phyloP scores from a whole-genome alignment of 177 flowering plant species.

The Telopea speciosissima region DNA sequence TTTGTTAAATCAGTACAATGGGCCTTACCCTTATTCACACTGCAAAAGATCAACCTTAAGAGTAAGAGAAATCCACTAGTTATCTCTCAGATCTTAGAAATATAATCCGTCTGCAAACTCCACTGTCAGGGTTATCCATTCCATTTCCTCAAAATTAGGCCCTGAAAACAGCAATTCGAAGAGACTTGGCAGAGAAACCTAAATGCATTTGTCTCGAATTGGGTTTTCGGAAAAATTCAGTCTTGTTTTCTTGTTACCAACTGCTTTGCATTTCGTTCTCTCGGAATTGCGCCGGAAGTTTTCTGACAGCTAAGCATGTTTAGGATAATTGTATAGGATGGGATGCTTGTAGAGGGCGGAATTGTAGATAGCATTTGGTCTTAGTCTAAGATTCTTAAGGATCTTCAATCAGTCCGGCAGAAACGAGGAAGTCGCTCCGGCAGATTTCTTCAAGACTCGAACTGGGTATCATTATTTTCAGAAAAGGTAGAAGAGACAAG shows the following conservation, averaged over 20 bases:
- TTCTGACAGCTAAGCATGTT: not conserved
- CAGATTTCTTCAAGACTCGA: too few species aligned
- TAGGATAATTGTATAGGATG: too few species aligned
- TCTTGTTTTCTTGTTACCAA: not conserved
- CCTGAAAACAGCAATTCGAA: not conserved
- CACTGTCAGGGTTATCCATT: not conserved
- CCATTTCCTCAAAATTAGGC: not conserved
- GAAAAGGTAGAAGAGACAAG: not conserved
- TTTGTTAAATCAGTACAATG: too few species aligned
- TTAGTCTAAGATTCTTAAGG: not conserved
- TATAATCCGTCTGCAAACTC: too few species aligned
- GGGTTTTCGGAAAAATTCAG: not conserved
- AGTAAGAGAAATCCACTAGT: not conserved
- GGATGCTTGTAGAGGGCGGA: not conserved
- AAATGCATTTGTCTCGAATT: not conserved
- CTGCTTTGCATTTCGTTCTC: not conserved
- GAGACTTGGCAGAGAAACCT: not conserved
- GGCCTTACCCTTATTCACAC: too few species aligned
- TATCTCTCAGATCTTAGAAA: not conserved
- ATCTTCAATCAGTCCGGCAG: too few species aligned
- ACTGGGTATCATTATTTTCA: too few species aligned
- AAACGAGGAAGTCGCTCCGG: too few species aligned
- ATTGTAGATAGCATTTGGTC: not conserved
- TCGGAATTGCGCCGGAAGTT: not conserved
- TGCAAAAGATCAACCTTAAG: not conserved